Evolutionary conservation across 371 early-diverging fungal species (phyloP), one percentile per base, ranked within the genome.

Genomic region (Rhizopus sp.): DNA sequence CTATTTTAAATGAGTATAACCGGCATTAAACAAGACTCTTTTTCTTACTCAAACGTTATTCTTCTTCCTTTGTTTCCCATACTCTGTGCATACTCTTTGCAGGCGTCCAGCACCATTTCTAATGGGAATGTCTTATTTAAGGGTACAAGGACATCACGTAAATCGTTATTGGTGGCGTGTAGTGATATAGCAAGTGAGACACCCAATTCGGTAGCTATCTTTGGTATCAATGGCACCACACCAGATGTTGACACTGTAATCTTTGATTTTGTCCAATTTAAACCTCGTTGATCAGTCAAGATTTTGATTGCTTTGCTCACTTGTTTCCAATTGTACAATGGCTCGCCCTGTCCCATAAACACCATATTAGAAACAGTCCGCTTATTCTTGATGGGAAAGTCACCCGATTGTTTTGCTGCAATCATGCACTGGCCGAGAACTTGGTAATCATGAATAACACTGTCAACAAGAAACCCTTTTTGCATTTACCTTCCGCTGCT

Each of bases 261-360:
- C 52, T 89, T 87, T 52, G 78, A 60, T 17, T 91, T 89, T 2
- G 90, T 82, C 63, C 92, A 70, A 3, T 69, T 78, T 37, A 94
- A 81, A 1, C 90, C 86, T 31, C 75, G 64, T 1, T 81, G 74
- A 69, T 93, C 87, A 5, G 92, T 88, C 69, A 95, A 79, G 12
- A 85, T 76, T 13, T 77, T 58, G 42, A 95, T 77, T 1, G 96
- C 92, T 17, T 80, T 73, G 38, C 87, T 76, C 7, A 94, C 91
- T 41, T 89, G 72, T 69, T 69, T 75, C 76, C 89, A 94, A 66
- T 93, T 94, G 66, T 93, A 91, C 32, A 94, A 72, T 0, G 94
- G 95, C 61, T 96, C 96, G 3, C 86, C 96, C 80, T 92, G 93
- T 23, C 94, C 95, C 96, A 96, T 94, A 62, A 93, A 94, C 4